A percentile compares a stretch with the other conserved stretches of the same genome.
phyloP scores from a whole-genome alignment of 305 asterid genomes.

The Fraxinus greggii region DNA sequence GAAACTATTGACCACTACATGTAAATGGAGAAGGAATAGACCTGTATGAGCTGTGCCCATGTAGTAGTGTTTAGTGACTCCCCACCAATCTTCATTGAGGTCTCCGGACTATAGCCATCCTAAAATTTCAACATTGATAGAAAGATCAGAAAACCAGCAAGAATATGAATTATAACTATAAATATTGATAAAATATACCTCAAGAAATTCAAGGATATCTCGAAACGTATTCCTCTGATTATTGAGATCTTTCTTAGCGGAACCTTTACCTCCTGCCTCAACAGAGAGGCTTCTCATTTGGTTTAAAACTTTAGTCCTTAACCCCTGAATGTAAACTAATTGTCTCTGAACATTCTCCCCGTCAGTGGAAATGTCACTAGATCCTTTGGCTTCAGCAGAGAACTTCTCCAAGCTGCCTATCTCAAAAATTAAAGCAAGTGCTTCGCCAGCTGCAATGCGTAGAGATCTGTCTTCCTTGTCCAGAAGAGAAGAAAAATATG shows the following conservation, averaged over 20 bases:
- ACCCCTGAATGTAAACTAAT: slow-evolving; percentile 57
- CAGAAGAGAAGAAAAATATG: slow-evolving; percentile 62
- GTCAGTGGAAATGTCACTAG: slow-evolving; percentile 45
- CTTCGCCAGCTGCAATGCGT: slow-evolving; percentile 94
- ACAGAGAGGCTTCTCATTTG: slow-evolving; percentile 69
- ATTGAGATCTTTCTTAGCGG: slow-evolving; percentile 89
- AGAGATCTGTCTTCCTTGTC: slow-evolving; percentile 85
- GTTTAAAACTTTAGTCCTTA: slow-evolving; percentile 61
- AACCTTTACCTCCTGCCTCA: slow-evolving; percentile 94
- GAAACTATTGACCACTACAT: background rate
- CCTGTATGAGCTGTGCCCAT: slow-evolving; percentile 88
- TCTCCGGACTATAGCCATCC: slow-evolving; percentile 72
- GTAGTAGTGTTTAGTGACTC: slow-evolving; percentile 56
- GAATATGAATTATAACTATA: background rate
- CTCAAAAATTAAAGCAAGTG: slow-evolving; percentile 85
- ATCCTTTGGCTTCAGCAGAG: slow-evolving; percentile 52
- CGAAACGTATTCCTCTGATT: slow-evolving; percentile 79
- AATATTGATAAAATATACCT: slow-evolving; percentile 47
- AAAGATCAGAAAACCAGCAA: slow-evolving; percentile 16
- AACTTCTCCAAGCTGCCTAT: slow-evolving; percentile 76
- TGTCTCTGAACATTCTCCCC: slow-evolving; percentile 54
- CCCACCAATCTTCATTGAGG: slow-evolving; percentile 70
- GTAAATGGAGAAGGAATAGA: slow-evolving; percentile 17
- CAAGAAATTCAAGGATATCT: slow-evolving; percentile 79
- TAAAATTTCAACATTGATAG: slow-evolving; percentile 28